Percentiles rank a stretch among this genome's conserved stretches.
Evolutionary conservation across 2,329 filamentous ascomycete species (phyloP).

Genomic region (Massarina eburnea): DNA sequence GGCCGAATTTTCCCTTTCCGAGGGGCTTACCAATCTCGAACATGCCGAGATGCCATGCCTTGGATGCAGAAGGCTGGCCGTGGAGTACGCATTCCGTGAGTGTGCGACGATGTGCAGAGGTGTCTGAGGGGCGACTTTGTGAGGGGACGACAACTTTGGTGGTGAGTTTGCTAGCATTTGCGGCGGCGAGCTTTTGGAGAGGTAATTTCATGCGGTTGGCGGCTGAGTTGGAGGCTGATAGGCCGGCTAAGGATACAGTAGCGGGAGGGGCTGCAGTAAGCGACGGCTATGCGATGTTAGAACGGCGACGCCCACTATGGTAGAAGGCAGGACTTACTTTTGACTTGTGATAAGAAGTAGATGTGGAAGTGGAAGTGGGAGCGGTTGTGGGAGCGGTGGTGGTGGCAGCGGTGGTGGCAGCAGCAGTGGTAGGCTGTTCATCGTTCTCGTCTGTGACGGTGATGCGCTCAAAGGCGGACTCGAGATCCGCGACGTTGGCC

Average conservation of each 20-base stretch:
- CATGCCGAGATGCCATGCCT: constrained; percentile 83
- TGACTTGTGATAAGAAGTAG: constrained; percentile 71
- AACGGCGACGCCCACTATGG: constrained; percentile 11
- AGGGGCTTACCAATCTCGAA: constrained; percentile 88
- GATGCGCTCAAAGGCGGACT: constrained; percentile 86
- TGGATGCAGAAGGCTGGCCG: constrained; percentile 40
- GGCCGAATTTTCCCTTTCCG: constrained; percentile 84
- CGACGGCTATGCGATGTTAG: constrained; percentile 44
- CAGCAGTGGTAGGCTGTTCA: constrained; percentile 53
- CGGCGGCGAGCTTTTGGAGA: constrained; percentile 82
- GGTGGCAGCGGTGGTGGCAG: constrained; percentile 55
- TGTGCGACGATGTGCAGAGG: constrained; percentile 38
- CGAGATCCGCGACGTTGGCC: constrained; percentile 72
- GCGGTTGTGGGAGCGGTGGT: constrained; percentile 50
- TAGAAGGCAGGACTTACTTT: constrained; percentile 61
- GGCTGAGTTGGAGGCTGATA: constrained; percentile 45
- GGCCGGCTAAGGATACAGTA: constrained; percentile 51
- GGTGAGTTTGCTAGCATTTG: constrained; percentile 60
- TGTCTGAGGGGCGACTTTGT: constrained; percentile 52
- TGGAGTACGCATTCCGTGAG: constrained; percentile 53
- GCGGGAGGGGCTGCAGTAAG: constrained; percentile 44
- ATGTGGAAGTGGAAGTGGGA: constrained; percentile 56
- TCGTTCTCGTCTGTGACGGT: constrained; percentile 87
- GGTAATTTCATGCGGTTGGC: constrained; percentile 67
- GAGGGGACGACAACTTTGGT: constrained; percentile 69